Evolutionary conservation across 1,139 yeast species (phyloP), one percentile per base, ranked within the genome.

Genomic region (Yamadazyma triangularis): DNA sequence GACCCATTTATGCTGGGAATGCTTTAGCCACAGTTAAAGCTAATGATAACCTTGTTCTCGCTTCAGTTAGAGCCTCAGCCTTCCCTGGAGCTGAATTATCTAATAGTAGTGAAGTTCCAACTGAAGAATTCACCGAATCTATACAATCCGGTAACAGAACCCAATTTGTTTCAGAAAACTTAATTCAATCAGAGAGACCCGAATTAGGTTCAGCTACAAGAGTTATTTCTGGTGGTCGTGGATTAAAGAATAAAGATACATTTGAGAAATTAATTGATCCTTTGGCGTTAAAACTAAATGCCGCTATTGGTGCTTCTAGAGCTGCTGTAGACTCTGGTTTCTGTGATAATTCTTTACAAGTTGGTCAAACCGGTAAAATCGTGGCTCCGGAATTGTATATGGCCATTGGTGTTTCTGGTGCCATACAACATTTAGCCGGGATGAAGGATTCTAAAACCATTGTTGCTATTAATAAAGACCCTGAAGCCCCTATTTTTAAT

Each of bases 261-360:
- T 91, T 91, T 56, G 94, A 86, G 37, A 58, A 72, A 37, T 49
- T 87, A 41, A 67, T 91, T 35, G 78, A 73, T 43, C 98, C 98
- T 30, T 70, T 91, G 44, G 97, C 98, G 9, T 78, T 77, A 35
- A 74, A 85, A 39, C 64, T 91, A 38, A 77, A 79, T 35, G 98
- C 97, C 2, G 97, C 95, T 30, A 84, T 91, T 30, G 98, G 98
- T 51, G 98, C 98, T 8, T 87, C 96, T 6, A 80, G 98, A 58
- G 98, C 96, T 12, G 97, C 97, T 13, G 98, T 91, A 18, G 98
- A 91, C 57, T 74, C 94, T 28, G 97, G 96, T 0, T 88, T 77
- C 57, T 89, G 95, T 51, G 97, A 91, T 55, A 91, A 91, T 62
- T 88, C 97, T n/a, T 73, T 91, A 45, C 98, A 91, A 64, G 91